Conservation (phyloP, 2,329 filamentous ascomycete genomes). For the Fusarium subglutinans region DNA sequence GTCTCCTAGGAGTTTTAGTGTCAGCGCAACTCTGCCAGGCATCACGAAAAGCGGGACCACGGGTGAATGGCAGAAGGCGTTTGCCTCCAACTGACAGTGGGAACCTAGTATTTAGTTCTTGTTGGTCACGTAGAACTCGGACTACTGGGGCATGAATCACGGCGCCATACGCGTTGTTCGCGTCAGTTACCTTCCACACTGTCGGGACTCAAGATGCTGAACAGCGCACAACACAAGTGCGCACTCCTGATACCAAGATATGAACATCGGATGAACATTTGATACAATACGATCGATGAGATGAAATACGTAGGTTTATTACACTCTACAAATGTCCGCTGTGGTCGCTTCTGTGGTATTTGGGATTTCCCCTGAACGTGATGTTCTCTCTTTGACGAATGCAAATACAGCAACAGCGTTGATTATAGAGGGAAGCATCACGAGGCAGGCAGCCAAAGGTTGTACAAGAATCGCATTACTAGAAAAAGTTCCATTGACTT, state of each 20-base stretch:
- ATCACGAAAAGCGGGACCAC: not conserved
- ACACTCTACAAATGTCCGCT: no score
- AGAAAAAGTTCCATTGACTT: no score
- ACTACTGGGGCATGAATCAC: not conserved
- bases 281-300: no score
- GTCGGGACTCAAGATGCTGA: not conserved
- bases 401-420: no score
- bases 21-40: not conserved
- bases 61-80: not conserved
- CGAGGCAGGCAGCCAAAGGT: no score
- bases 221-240: not conserved
- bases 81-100: not conserved
- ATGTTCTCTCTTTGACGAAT: no score
- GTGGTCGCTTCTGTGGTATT: fast-evolving
- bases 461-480: no score
- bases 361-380: no score
- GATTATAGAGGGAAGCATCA: no score
- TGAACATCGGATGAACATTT: not conserved
- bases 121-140: not conserved
- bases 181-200: not conserved
- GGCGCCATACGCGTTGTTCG: not conserved
- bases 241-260: no score
- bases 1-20: not conserved
- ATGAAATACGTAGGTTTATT: not conserved
- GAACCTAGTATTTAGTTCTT: not conserved